Conservation (phyloP, 2,329 filamentous ascomycete species). For the Fusarium napiforme region DNA sequence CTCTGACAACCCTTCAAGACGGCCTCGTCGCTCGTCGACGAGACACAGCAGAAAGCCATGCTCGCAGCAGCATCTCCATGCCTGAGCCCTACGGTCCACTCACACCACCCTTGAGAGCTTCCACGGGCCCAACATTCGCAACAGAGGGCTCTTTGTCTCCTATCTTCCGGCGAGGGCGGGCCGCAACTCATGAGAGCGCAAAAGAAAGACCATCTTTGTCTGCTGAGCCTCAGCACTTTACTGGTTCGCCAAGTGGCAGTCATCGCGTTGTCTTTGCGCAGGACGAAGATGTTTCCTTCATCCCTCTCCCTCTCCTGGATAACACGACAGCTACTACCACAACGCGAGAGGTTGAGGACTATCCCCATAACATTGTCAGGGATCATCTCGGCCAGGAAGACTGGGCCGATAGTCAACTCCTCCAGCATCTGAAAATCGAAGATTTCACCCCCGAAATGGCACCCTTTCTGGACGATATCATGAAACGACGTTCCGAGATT, state of each 20-base stretch:
- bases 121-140: constrained; percentile 35
- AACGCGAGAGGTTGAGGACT: constrained; percentile 27
- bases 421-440: constrained; percentile 54
- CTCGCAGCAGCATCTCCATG: neutral
- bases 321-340: neutral
- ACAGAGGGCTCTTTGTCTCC: constrained; percentile 27
- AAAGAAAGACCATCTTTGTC: constrained; percentile 41
- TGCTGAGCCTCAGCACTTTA: constrained; percentile 38
- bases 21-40: constrained; percentile 32
- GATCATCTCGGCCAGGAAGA: constrained; percentile 34
- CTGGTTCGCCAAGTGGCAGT: constrained; percentile 38
- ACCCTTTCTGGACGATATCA: constrained; percentile 51
- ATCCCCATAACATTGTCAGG: constrained; percentile 28
- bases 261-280: constrained; percentile 32
- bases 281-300: constrained; percentile 49
- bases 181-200: constrained; percentile 46
- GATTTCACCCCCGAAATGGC: constrained; percentile 56
- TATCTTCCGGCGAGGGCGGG: constrained; percentile 37
- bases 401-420: constrained; percentile 56
- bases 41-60: constrained; percentile 37
- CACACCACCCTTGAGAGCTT: constrained; percentile 46
- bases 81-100: constrained; percentile 19
- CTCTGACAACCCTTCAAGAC: constrained; percentile 47
- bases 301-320: constrained; percentile 48
- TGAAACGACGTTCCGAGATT: constrained; percentile 50